Evolutionary conservation across 495 filamentous ascomycete genomes (phyloP), one percentile per base, ranked within the genome.

Genomic region (Podospora tetraspora): DNA sequence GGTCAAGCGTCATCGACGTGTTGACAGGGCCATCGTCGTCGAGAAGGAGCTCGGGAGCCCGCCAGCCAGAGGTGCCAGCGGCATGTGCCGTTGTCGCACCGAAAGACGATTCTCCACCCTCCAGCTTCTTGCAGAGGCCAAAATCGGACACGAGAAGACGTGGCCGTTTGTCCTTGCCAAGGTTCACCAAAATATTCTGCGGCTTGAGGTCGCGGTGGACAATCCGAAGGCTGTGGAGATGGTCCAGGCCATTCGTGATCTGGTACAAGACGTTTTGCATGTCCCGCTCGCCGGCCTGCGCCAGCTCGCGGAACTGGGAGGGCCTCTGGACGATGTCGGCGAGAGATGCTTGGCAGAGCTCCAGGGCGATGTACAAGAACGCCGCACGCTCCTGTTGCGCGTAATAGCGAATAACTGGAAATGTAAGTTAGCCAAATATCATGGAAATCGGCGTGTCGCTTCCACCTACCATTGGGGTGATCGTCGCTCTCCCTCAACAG

Each of bases 141-240:
- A 99, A 99, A 79, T 98, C 95, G 1, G 96, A 97, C 37, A 99
- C 96, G 11, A 98, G 87, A 4, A 98, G 82, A 19, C 94, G 91
- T 32, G 90, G 88, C 58, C 78, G 82, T n/a, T 83, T 82, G 60
- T 84, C 81, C 77, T 87, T 79, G 79, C 83, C 80, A 77, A 86
- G 82, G 57, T 84, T 81, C 62, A 97, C 92, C 0, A 99, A 84
- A 59, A 98, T 97, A 72, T 99, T 99, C 73, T 98, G 95, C 1
- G 95, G 95, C 76, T 99, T 99, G 71, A 99, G 84, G 77, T 99
- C 95, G 61, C 95, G 91, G 77, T 99, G 95, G 13, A 99, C 96
- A 71, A 99, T 97, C 63, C 96, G 90, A 59, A 98, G 84, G 16
- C 88, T 90, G 77, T 99, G 95, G 22, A 99, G 82, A 79, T 98